A percentile compares a stretch with the other conserved stretches of the same genome.
Evolutionary conservation across 768 basidiomycete species (phyloP).

Genomic region (Hypholoma sublateritium): DNA sequence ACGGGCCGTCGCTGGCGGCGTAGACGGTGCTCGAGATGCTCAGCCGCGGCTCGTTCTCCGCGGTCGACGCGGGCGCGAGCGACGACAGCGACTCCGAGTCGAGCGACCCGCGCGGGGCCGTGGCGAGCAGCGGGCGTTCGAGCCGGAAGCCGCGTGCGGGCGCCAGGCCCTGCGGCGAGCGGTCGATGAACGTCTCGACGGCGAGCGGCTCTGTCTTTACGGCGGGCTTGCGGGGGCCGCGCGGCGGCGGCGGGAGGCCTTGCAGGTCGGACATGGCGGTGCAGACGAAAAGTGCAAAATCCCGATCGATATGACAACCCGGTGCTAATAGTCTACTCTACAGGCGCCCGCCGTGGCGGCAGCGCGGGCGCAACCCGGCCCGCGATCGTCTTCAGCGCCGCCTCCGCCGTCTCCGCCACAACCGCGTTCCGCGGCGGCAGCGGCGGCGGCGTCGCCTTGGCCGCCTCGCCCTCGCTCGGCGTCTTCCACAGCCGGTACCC

Average conservation of each 20-base stretch:
- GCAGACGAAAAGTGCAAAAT: no score
- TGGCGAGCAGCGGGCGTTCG: conserved; percentile 34
- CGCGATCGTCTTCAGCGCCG: not conserved
- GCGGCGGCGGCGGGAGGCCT: not conserved
- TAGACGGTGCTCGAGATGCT: conserved; percentile 44
- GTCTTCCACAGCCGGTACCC: conserved; percentile 76
- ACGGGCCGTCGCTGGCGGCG: conserved; percentile 23
- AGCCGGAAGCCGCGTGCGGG: not conserved
- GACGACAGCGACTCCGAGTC: conserved; percentile 26
- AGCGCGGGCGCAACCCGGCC: conserved; percentile 59
- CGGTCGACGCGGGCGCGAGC: conserved; percentile 30
- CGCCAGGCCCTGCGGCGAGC: conserved; percentile 27
- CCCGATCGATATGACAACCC: no score
- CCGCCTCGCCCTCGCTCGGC: not conserved
- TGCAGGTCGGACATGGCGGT: not conserved
- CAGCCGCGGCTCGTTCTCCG: conserved; percentile 34
- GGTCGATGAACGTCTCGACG: conserved; percentile 47
- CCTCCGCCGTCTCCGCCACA: not conserved
- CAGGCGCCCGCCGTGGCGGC: conserved; percentile 27
- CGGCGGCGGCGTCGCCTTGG: not conserved
- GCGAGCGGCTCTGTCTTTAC: not conserved
- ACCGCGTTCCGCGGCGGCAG: not conserved
- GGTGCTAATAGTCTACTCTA: not conserved
- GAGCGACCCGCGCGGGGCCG: conserved; percentile 27
- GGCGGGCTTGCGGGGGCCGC: not conserved